Evolutionary conservation across 148 eudicot genomes (phyloP), one percentile per base, ranked within the genome.

Genomic region (Bassia scoparia): DNA sequence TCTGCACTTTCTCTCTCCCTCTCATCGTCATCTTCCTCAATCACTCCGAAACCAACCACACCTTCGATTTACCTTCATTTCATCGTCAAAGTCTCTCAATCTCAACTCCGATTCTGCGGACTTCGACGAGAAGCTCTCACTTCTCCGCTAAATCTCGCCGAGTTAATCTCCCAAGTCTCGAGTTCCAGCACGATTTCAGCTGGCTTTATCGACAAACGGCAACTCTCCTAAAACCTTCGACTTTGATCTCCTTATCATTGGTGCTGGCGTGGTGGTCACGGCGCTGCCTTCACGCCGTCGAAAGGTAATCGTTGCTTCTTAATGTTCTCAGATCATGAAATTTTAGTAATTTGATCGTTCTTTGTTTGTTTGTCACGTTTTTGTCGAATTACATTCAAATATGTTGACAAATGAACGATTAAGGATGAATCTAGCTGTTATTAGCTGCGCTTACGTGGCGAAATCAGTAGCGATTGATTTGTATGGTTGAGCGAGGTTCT

Each of bases 201-300:
- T 26, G 80, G 80, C 85, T 52, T 53, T 84, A 26, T 72, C 87
- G 5, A 70, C 81, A 17, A 89, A 89, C 54, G 97, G 95, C 13
- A 53, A 81, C 53, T 35, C 86, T 68, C 75, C 86, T 4, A 76
- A 73, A 37, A 83, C 82, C 4, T 93, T 91, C 41, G 98, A 93
- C 77, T 93, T 91, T 53, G 98, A 93, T 79, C 85, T 93, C 68
- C 87, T 93, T 7, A 89, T 93, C 43, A 89, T 93, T 62, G 98
- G 98, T 44, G 98, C 98, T 67, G 98, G 98, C 2, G 98, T 94
- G 98, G 98, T 20, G 98, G 98, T 12, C 98, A 94, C 23, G 98
- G 98, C 7, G 98, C 98, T 31, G 98, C 98, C 93, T 94, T 67
- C 98, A 94, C 61, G 98, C 98, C 4, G 97, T 94, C 30, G 98